phyloP scores from a whole-genome alignment of 2,329 filamentous ascomycete species.

The Diplodia corticola region DNA sequence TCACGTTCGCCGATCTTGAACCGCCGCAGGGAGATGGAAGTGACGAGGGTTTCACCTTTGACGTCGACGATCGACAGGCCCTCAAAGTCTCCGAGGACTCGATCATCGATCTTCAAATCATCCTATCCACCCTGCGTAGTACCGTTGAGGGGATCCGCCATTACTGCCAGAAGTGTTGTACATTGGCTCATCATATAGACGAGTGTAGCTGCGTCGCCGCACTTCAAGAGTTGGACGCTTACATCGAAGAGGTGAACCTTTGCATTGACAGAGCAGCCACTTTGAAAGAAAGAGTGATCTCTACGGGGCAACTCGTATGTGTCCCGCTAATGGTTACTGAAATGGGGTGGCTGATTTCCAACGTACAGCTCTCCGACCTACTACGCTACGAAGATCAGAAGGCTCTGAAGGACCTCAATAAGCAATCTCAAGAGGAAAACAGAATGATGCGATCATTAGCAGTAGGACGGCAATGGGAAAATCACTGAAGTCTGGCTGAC shows the following conservation, averaged over 20 bases:
- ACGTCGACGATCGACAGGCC: conserved; percentile 22
- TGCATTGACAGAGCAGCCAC: neutral
- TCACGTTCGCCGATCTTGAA: conserved; percentile 4
- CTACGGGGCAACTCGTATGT: conserved; percentile 7
- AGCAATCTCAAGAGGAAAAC: neutral
- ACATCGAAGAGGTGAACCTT: neutral
- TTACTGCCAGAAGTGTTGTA: neutral
- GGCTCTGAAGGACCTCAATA: conserved; percentile 15
- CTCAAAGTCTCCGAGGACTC: conserved; percentile 23
- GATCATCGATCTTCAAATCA: conserved; percentile 19
- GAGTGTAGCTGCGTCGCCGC: neutral
- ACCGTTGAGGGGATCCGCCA: neutral
- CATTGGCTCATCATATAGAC: neutral
- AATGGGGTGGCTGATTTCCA: neutral
- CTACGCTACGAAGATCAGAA: conserved; percentile 23
- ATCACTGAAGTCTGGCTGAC: too few relatives aligned
- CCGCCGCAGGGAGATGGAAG: neutral
- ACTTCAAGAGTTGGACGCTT: neutral
- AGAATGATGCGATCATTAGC: neutral
- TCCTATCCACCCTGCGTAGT: conserved; percentile 14
- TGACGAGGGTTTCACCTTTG: conserved; percentile 6
- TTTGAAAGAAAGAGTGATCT: neutral
- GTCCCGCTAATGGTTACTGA: too few relatives aligned
- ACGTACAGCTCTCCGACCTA: conserved; percentile 24
- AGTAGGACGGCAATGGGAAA: neutral